phyloP scores from a whole-genome alignment of 176 grass and related monocot genomes.

The Pontederia crassipes region DNA sequence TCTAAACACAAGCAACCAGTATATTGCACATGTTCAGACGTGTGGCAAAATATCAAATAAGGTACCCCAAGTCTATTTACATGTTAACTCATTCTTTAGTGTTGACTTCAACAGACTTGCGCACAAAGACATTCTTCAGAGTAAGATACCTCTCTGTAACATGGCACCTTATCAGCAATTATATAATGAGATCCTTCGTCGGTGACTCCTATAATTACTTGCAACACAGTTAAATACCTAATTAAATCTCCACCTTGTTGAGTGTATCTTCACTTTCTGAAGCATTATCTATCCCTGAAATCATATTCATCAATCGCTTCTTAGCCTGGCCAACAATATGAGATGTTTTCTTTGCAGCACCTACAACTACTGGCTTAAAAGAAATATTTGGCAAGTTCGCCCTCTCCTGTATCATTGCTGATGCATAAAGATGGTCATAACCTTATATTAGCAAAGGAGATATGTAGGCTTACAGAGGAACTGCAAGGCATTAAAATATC shows the following conservation, averaged over 20 bases:
- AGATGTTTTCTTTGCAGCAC: conserved; percentile 36
- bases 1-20: too few relatives aligned
- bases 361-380: conserved; percentile 28
- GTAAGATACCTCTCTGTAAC: too few relatives aligned
- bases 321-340: conserved; percentile 26
- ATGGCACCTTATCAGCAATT: too few relatives aligned
- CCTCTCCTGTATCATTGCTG: conserved; percentile 59
- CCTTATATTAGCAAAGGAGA: background rate
- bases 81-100: too few relatives aligned
- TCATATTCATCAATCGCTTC: conserved; percentile 28
- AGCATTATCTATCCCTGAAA: background rate
- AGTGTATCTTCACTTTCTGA: background rate
- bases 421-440: background rate
- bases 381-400: conserved; percentile 40
- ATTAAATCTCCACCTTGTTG: conserved; percentile 10
- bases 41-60: too few relatives aligned
- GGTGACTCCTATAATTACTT: too few relatives aligned
- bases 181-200: too few relatives aligned
- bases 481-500: background rate
- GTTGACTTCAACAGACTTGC: too few relatives aligned
- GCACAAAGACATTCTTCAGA: too few relatives aligned
- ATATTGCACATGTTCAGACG: too few relatives aligned
- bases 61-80: too few relatives aligned
- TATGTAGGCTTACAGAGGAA: background rate
- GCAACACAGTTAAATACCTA: too few relatives aligned